These are phyloP conservation scores for Cladophialophora exuberans DNA, from an alignment of 2,329 filamentous ascomycete genomes.

Conservation along the genomic window DNA sequence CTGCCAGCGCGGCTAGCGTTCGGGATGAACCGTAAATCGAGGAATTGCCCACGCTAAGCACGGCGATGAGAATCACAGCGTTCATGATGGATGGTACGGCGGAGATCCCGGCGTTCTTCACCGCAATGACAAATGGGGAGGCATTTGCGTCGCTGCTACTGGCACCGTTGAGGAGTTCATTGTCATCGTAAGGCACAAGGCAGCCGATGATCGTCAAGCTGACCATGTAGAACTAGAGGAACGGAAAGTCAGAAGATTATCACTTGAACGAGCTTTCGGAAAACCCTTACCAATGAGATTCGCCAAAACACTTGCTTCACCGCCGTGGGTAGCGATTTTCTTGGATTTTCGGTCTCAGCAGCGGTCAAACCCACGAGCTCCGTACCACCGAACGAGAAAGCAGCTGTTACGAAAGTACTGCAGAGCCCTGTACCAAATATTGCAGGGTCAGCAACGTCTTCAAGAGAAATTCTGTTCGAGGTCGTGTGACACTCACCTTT, in stretches of 20 bases:
- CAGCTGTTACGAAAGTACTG: slow-evolving; percentile 66
- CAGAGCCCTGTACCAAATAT: too few species aligned
- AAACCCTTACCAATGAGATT: slow-evolving; percentile 71
- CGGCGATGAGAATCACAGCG: slow-evolving; percentile 84
- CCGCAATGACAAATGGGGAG: slow-evolving; percentile 92
- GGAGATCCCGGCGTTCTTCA: slow-evolving; percentile 77
- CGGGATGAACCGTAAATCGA: slow-evolving; percentile 88
- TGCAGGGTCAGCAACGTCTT: too few species aligned
- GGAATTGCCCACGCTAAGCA: slow-evolving; percentile 87
- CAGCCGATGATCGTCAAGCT: slow-evolving; percentile 78
- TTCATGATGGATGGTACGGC: slow-evolving; percentile 88
- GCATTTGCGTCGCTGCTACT: slow-evolving; percentile 68
- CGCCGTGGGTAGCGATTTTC: slow-evolving; percentile 77
- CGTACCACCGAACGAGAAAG: slow-evolving; percentile 65
- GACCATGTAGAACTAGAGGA: too few species aligned
- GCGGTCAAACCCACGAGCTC: slow-evolving; percentile 65
- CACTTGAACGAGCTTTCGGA: too few species aligned
- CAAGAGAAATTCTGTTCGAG: too few species aligned
- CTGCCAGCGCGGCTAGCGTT: slow-evolving; percentile 84
- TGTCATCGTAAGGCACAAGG: slow-evolving; percentile 73
- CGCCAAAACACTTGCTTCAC: slow-evolving; percentile 93
- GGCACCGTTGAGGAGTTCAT: slow-evolving; percentile 63
- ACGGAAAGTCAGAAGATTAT: too few species aligned
- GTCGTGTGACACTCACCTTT: too few species aligned
- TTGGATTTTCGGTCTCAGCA: slow-evolving; percentile 61